A percentile compares a stretch with the other conserved stretches of the same genome.
Conservation (phyloP, 257 asterid species). For the Haberlea rhodopensis region DNA sequence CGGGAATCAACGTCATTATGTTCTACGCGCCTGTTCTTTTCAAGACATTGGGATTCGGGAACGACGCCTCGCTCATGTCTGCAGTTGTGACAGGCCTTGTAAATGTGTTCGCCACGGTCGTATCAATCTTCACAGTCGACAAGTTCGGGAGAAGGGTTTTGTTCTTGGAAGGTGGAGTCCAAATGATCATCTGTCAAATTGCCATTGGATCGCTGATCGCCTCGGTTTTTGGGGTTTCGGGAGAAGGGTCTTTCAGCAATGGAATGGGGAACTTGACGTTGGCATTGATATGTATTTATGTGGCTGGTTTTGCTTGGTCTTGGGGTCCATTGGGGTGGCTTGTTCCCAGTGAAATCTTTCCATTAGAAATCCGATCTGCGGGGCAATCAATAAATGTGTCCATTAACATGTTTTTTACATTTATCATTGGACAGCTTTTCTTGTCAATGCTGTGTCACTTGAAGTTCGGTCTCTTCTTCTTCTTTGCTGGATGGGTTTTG, state of each 20-base stretch:
- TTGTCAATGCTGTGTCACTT: neutral
- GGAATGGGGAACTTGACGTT: constrained; percentile 27
- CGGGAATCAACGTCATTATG: constrained; percentile 43
- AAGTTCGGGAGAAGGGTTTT: constrained; percentile 33
- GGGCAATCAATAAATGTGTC: neutral
- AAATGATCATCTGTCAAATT: constrained; percentile 34
- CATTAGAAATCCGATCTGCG: neutral
- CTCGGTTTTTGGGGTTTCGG: constrained; percentile 30
- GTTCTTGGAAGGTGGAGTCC: constrained; percentile 39
- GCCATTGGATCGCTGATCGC: constrained; percentile 28
- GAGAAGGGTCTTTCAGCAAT: constrained; percentile 31
- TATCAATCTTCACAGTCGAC: constrained; percentile 34
- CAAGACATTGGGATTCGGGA: constrained; percentile 40
- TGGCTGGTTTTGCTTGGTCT: constrained; percentile 32
- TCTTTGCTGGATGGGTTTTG: neutral
- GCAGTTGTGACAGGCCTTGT: constrained; percentile 37
- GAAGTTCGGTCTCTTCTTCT: neutral
- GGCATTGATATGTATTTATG: constrained; percentile 25
- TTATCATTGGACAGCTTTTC: neutral
- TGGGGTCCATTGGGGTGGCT: constrained; percentile 64
- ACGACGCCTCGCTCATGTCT: constrained; percentile 31
- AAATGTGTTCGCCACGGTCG: constrained; percentile 30
- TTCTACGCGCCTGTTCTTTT: constrained; percentile 43
- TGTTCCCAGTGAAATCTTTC: constrained; percentile 57
- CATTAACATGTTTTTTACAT: neutral